Percentiles rank a stretch among this genome's conserved stretches.
Evolutionary conservation across 345 rosid species (phyloP).

Genomic region (Melaleuca alternifolia): DNA sequence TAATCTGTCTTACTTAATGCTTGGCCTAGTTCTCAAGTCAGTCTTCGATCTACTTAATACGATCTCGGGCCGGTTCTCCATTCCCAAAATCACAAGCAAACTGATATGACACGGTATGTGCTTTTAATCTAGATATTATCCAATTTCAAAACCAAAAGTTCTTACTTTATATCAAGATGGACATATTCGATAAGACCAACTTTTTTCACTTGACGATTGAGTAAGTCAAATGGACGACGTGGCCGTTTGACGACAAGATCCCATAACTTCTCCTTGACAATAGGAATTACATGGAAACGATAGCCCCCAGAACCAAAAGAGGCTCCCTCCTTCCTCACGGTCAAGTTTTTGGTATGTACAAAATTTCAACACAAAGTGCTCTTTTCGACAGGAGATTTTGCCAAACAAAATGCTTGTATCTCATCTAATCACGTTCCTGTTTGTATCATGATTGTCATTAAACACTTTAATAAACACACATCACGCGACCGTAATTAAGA

Average conservation of each 20-base stretch:
- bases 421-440: too few relatives aligned
- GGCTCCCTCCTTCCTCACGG: neutral
- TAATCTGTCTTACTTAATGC: neutral
- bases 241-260: neutral
- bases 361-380: too few relatives aligned
- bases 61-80: accelerated
- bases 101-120: accelerated
- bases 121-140: neutral
- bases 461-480: too few relatives aligned
- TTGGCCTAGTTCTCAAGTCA: neutral
- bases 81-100: neutral
- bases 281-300: neutral
- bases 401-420: too few relatives aligned
- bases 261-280: neutral
- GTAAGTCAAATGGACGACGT: neutral
- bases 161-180: neutral
- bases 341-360: too few relatives aligned
- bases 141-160: neutral
- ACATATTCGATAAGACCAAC: neutral
- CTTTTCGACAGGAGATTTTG: too few relatives aligned
- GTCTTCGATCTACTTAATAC: neutral
- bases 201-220: neutral
- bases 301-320: neutral
- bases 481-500: too few relatives aligned
- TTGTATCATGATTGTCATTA: too few relatives aligned